phyloP scores from a whole-genome alignment of 495 filamentous ascomycete genomes.

The Neurospora hispaniola region DNA sequence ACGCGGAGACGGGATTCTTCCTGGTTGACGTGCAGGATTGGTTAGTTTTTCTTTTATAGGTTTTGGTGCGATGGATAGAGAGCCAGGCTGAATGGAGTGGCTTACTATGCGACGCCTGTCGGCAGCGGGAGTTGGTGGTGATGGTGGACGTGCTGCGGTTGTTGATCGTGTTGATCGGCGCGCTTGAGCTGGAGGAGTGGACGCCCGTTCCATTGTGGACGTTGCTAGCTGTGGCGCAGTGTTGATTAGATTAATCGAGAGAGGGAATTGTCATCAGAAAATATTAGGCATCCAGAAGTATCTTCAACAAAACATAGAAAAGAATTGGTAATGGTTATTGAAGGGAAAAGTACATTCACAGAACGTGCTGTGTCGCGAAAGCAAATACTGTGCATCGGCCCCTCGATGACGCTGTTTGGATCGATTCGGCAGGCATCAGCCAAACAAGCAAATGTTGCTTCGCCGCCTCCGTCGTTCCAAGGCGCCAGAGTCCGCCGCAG shows the following conservation, averaged over 20 bases:
- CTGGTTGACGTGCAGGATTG: conserved; percentile 30
- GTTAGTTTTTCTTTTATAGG: too few relatives aligned
- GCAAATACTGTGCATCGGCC: neutral
- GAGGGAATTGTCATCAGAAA: neutral
- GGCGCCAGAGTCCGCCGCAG: neutral
- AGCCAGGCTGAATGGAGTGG: neutral
- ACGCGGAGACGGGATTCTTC: conserved; percentile 87
- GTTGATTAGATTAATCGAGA: neutral
- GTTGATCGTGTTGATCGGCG: conserved; percentile 20
- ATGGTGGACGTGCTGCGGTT: conserved; percentile 29
- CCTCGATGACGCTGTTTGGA: neutral
- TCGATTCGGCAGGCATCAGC: neutral
- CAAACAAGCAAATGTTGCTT: neutral
- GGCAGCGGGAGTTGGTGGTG: conserved; percentile 58
- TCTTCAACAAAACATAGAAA: neutral
- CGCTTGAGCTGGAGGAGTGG: conserved; percentile 45
- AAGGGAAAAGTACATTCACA: neutral
- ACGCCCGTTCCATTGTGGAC: conserved; percentile 31
- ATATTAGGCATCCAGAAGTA: neutral
- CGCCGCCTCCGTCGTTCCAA: neutral
- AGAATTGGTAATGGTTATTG: neutral
- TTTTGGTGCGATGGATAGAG: neutral
- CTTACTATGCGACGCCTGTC: conserved; percentile 59
- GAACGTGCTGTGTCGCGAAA: neutral
- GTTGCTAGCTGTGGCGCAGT: neutral